Evolutionary conservation across 2,329 filamentous ascomycete species (phyloP).

Genomic region (Paraphoma chrysanthemicola): DNA sequence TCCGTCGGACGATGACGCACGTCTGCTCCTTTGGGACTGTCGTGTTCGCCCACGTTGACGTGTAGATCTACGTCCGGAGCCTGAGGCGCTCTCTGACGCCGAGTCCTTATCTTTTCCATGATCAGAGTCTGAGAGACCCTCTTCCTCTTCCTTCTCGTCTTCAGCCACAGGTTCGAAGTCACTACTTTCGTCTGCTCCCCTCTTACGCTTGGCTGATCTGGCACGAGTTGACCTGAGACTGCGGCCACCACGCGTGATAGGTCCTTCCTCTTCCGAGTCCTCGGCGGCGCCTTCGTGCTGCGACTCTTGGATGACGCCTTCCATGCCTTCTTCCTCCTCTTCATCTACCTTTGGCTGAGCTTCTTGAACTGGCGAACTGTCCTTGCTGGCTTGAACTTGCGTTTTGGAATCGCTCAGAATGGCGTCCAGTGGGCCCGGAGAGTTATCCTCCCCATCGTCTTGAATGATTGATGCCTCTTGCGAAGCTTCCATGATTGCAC

Average conservation of each 20-base stretch:
- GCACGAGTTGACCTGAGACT: constrained; percentile 40
- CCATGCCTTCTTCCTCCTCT: constrained; percentile 38
- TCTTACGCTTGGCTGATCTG: constrained; percentile 42
- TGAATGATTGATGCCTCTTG: constrained; percentile 55
- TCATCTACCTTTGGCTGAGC: constrained; percentile 41
- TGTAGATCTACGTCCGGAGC: constrained; percentile 58
- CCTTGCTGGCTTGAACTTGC: constrained; percentile 45
- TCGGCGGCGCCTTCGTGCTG: constrained; percentile 47
- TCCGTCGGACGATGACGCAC: constrained; percentile 56
- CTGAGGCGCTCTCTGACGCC: constrained; percentile 48
- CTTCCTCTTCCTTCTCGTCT: constrained; percentile 61
- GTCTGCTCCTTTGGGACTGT: constrained; percentile 54
- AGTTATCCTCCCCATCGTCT: constrained; percentile 36
- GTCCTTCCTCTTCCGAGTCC: constrained; percentile 62
- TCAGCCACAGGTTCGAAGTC: constrained; percentile 69
- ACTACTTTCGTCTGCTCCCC: constrained; percentile 63
- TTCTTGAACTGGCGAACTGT: constrained; percentile 40
- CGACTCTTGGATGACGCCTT: constrained; percentile 52
- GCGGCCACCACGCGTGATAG: constrained; percentile 57
- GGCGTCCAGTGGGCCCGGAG: constrained; percentile 38
- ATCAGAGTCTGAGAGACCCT: constrained; percentile 62
- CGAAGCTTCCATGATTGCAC: constrained; percentile 61
- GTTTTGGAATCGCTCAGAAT: constrained; percentile 44
- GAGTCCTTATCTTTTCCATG: constrained; percentile 50
- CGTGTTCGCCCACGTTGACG: constrained; percentile 57